Conservation (phyloP, 352 stramenopile genomes). For the Pythium oligandrum region DNA sequence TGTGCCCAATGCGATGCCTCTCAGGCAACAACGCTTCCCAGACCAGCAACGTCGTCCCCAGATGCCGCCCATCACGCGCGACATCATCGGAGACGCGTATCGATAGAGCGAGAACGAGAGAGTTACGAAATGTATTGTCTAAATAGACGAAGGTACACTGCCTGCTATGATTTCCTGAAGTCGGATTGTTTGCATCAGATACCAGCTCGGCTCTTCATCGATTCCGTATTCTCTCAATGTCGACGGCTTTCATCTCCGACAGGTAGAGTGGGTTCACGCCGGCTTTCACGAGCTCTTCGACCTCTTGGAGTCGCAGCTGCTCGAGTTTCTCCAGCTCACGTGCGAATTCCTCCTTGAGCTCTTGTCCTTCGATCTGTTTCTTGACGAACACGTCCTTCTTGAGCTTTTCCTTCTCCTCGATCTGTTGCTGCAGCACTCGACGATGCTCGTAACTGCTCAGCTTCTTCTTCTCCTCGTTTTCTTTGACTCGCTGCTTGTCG, state of each 20-base stretch:
- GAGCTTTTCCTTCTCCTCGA: slow-evolving; percentile 78
- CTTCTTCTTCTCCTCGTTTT: slow-evolving; percentile 63
- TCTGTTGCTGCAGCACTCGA: slow-evolving; percentile 85
- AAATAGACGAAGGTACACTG: too few species aligned
- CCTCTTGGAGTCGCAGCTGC: slow-evolving; percentile 84
- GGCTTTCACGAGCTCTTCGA: slow-evolving; percentile 78
- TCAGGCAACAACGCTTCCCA: too few species aligned
- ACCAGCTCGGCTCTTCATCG: slow-evolving; percentile 3
- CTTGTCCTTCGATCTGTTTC: slow-evolving; percentile 68
- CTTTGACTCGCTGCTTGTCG: slow-evolving; percentile 49
- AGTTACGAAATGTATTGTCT: too few species aligned
- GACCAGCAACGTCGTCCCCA: too few species aligned
- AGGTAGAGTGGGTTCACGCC: slow-evolving; percentile 90
- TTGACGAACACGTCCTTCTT: slow-evolving; percentile 69
- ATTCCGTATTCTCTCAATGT: slow-evolving; percentile 73
- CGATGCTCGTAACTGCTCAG: slow-evolving; percentile 65
- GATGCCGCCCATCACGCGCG: too few species aligned
- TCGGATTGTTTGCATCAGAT: too few species aligned
- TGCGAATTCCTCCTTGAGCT: slow-evolving; percentile 70
- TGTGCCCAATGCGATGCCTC: too few species aligned
- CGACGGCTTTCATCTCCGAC: slow-evolving; percentile 88
- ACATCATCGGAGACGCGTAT: too few species aligned
- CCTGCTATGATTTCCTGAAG: too few species aligned
- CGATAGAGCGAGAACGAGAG: too few species aligned
- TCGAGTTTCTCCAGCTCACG: slow-evolving; percentile 86